phyloP scores from a whole-genome alignment of 345 rosid genomes.

The Pugionium cornutum region DNA sequence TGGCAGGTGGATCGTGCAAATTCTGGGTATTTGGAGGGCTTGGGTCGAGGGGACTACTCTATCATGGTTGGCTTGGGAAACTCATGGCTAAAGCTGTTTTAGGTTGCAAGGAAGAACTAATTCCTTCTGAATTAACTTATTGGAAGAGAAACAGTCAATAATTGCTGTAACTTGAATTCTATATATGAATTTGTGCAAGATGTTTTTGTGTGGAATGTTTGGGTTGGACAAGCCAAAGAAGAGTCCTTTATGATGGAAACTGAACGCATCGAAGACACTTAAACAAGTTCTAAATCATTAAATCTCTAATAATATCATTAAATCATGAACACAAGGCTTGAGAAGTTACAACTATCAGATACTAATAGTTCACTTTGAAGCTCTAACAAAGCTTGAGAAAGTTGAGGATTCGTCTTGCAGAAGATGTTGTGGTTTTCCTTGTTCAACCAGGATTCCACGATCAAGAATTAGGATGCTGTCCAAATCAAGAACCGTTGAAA shows the following conservation, averaged over 20 bases:
- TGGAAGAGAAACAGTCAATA: slow-evolving; percentile 57
- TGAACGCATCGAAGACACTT: too few species aligned
- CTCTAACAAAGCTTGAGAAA: slow-evolving; percentile 73
- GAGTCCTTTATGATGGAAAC: neutral
- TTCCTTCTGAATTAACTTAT: slow-evolving; percentile 66
- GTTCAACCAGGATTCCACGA: slow-evolving; percentile 72
- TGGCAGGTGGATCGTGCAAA: slow-evolving; percentile 40
- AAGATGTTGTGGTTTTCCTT: slow-evolving; percentile 71
- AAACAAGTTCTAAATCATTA: neutral
- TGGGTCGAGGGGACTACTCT: slow-evolving; percentile 81
- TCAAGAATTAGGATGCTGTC: slow-evolving; percentile 71
- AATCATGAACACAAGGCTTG: neutral
- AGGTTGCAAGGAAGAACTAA: slow-evolving; percentile 53
- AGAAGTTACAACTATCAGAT: neutral
- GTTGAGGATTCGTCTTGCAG: slow-evolving; percentile 54
- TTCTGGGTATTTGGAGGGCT: slow-evolving; percentile 90
- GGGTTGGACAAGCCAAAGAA: too few species aligned
- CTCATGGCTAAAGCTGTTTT: slow-evolving; percentile 68
- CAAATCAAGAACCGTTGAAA: slow-evolving; percentile 76
- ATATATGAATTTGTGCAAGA: too few species aligned
- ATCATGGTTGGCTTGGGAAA: slow-evolving; percentile 83
- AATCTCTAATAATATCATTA: neutral
- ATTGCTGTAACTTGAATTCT: too few species aligned
- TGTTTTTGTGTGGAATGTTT: too few species aligned
- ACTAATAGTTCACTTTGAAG: slow-evolving; percentile 48